Evolutionary conservation across 2,329 filamentous ascomycete species (phyloP).

Genomic region (Colletotrichum sp.): DNA sequence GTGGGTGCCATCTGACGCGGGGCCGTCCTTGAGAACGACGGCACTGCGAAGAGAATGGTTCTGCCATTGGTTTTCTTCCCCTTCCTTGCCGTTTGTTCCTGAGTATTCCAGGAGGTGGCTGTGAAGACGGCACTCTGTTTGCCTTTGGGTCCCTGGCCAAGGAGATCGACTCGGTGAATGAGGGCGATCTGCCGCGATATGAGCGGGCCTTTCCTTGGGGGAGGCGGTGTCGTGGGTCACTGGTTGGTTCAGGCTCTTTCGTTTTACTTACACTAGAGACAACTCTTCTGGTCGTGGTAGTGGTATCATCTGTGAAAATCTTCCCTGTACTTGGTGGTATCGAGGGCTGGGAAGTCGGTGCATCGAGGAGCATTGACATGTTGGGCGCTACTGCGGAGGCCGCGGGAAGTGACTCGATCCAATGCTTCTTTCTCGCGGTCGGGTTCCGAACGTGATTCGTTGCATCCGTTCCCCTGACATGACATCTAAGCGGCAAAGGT

Average conservation of each 20-base stretch:
- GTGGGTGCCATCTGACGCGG: neutral
- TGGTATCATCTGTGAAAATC: neutral
- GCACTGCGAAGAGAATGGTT: neutral
- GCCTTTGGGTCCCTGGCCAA: neutral
- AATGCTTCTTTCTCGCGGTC: neutral
- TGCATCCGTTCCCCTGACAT: neutral
- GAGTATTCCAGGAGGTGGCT: constrained; percentile 8
- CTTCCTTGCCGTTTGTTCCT: neutral
- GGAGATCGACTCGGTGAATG: neutral
- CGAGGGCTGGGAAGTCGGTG: neutral
- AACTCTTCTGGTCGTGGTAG: neutral
- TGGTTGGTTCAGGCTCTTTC: neutral
- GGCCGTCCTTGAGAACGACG: neutral
- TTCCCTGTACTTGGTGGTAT: neutral
- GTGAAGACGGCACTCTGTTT: neutral
- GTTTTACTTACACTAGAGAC: neutral
- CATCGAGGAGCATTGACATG: neutral
- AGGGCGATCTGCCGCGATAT: constrained; percentile 12
- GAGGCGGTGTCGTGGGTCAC: neutral
- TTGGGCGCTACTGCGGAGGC: neutral
- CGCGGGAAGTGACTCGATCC: neutral
- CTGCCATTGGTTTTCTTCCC: neutral
- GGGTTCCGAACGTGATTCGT: neutral
- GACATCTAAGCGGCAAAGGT: neutral
- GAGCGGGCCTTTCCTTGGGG: neutral